Evolutionary conservation across 208 protist genomes (phyloP).

Genomic region (Leishmania arabica): DNA sequence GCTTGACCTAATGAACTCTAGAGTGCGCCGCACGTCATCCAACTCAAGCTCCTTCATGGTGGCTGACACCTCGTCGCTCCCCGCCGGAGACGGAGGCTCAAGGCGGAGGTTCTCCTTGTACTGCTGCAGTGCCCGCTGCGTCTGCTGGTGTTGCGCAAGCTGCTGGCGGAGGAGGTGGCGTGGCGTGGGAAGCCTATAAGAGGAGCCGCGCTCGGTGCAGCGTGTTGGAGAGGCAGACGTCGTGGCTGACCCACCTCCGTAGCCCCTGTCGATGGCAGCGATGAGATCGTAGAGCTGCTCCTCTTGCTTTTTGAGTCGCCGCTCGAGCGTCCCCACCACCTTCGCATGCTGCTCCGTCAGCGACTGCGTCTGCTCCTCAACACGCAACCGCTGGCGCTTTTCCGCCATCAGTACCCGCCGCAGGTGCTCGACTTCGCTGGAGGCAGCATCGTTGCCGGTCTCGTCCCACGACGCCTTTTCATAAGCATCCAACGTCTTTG

Average conservation of each 20-base stretch:
- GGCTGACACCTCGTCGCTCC: slow-evolving; percentile 25
- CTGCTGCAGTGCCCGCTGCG: slow-evolving; percentile 46
- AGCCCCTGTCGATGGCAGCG: slow-evolving; percentile 39
- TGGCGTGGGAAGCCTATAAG: slow-evolving; percentile 39
- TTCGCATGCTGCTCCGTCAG: slow-evolving; percentile 83
- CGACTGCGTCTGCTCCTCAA: slow-evolving; percentile 84
- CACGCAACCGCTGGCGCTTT: slow-evolving; percentile 77
- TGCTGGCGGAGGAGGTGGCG: slow-evolving; percentile 64
- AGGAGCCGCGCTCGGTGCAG: slow-evolving; percentile 23
- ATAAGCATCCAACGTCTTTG: slow-evolving; percentile 33
- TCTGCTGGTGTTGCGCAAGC: slow-evolving; percentile 66
- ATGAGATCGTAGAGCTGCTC: slow-evolving; percentile 72
- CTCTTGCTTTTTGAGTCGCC: slow-evolving; percentile 76
- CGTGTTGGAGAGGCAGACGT: slow-evolving; percentile 8
- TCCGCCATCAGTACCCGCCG: slow-evolving; percentile 60
- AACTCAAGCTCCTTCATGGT: slow-evolving; percentile 33
- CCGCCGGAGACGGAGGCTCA: slow-evolving; percentile 13
- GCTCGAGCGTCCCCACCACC: slow-evolving; percentile 72
- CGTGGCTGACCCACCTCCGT: slow-evolving; percentile 12
- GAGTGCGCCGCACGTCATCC: slow-evolving; percentile 30
- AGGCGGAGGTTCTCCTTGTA: slow-evolving; percentile 41
- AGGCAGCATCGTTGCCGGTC: not conserved
- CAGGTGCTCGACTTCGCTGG: slow-evolving; percentile 40
- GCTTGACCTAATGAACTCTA: slow-evolving; percentile 39
- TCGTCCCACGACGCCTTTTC: slow-evolving; percentile 20